phyloP scores from a whole-genome alignment of 441 rosid genomes.

The Euphorbia celastroides region DNA sequence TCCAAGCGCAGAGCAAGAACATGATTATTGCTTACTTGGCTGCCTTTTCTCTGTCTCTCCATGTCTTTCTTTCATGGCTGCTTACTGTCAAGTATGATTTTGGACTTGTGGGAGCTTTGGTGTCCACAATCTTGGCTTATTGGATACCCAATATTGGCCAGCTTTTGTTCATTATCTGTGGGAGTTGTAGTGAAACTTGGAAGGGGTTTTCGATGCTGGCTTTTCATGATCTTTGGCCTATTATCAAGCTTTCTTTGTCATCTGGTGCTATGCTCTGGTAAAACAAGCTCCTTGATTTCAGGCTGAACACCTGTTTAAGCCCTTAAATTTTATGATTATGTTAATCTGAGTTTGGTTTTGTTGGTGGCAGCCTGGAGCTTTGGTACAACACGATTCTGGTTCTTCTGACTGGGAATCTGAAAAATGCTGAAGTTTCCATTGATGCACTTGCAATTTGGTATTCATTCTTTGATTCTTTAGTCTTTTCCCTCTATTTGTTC shows the following conservation, averaged over 20 bases:
- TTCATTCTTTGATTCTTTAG: too few relatives aligned
- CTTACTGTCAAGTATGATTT: slow-evolving; percentile 39
- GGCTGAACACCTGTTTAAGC: too few relatives aligned
- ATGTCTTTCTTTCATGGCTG: slow-evolving; percentile 78
- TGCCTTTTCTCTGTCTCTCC: slow-evolving; percentile 37
- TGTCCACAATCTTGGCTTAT: slow-evolving; percentile 48
- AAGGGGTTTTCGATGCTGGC: slow-evolving; percentile 53
- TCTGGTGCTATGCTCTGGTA: slow-evolving; percentile 65
- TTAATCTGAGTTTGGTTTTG: neutral
- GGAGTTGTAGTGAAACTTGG: slow-evolving; percentile 79
- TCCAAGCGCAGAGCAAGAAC: slow-evolving; percentile 84
- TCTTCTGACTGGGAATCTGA: slow-evolving; percentile 55
- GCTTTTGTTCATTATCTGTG: slow-evolving; percentile 43
- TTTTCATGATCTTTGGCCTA: too few relatives aligned
- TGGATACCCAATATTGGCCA: too few relatives aligned
- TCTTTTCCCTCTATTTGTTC: too few relatives aligned
- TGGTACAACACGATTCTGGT: slow-evolving; percentile 71
- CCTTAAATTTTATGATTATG: neutral
- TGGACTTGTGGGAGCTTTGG: slow-evolving; percentile 63
- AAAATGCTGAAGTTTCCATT: slow-evolving; percentile 58
- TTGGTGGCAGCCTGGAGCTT: slow-evolving; percentile 51
- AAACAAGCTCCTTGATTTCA: too few relatives aligned
- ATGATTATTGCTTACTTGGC: slow-evolving; percentile 57
- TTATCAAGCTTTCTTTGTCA: too few relatives aligned
- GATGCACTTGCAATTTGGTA: slow-evolving; percentile 86